Percentiles rank a stretch among this genome's conserved stretches.
Conservation (phyloP, 805 yeast species). For the Pichia membranifaciens region DNA sequence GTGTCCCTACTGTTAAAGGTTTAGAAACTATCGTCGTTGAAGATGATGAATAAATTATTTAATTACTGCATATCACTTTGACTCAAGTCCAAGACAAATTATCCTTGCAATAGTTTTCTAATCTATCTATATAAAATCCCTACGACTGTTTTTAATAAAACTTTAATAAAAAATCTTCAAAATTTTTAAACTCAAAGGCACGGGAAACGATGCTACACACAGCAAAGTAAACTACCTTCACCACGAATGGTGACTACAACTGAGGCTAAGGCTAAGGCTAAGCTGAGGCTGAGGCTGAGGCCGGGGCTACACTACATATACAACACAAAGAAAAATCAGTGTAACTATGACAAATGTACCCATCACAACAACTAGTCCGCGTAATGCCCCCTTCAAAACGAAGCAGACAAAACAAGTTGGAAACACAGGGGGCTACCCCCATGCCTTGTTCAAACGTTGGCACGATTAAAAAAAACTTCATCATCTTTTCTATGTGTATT, state of each 20-base stretch:
- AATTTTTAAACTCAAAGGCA: too few species aligned
- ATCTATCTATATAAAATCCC: too few species aligned
- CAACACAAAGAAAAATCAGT: constrained; percentile 43
- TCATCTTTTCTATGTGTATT: constrained; percentile 17
- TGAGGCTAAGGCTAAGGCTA: too few species aligned
- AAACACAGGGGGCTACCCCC: constrained; percentile 15
- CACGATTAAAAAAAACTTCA: constrained; percentile 28
- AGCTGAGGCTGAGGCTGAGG: too few species aligned
- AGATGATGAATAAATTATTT: constrained; percentile 38
- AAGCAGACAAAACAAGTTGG: constrained; percentile 12
- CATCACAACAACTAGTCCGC: constrained; percentile 49
- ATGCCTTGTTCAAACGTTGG: constrained; percentile 28
- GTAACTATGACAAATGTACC: constrained; percentile 86
- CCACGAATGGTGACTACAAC: too few species aligned
- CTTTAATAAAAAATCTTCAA: too few species aligned
- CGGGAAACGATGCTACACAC: too few species aligned
- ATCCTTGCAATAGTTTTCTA: too few species aligned
- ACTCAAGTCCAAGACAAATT: too few species aligned
- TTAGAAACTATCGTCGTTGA: constrained; percentile 96
- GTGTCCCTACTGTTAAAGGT: constrained; percentile 93
- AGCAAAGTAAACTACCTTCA: too few species aligned
- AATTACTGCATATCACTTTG: neutral
- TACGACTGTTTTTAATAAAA: too few species aligned
- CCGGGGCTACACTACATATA: too few species aligned
- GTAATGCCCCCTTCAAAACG: constrained; percentile 41